These are phyloP conservation scores for Ogataea parapolymorpha DNA, from an alignment of 805 yeast species.

Conservation along the genomic window DNA sequence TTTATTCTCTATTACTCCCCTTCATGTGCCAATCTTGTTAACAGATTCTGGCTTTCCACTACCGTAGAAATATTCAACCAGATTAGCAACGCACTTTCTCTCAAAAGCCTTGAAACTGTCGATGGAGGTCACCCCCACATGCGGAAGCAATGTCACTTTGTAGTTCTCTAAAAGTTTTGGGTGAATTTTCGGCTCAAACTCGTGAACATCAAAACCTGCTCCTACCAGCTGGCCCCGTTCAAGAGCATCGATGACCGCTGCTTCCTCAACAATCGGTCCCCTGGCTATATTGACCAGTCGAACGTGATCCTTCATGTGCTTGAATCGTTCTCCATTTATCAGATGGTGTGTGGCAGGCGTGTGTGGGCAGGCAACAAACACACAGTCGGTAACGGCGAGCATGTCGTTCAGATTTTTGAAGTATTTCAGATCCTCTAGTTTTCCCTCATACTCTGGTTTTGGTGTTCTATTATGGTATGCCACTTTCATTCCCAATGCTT, in stretches of 20 bases:
- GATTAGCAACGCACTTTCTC: conserved; percentile 35
- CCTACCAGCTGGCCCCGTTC: conserved; percentile 40
- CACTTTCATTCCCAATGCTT: conserved; percentile 42
- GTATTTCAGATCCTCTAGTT: conserved; percentile 32
- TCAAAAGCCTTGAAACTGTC: conserved; percentile 39
- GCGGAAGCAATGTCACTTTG: conserved; percentile 37
- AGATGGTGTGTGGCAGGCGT: conserved; percentile 38
- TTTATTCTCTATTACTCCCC: too few species aligned
- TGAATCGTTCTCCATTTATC: conserved; percentile 33
- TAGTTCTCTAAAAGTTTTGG: conserved; percentile 33
- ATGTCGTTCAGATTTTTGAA: conserved; percentile 26
- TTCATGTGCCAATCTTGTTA: neutral
- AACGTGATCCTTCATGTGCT: conserved; percentile 27
- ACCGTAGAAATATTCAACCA: conserved; percentile 36
- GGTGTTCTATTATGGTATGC: conserved; percentile 39
- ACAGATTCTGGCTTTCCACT: conserved; percentile 32
- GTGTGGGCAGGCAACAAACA: conserved; percentile 39
- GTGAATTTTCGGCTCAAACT: conserved; percentile 39
- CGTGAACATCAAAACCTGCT: conserved; percentile 43
- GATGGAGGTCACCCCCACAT: conserved; percentile 35
- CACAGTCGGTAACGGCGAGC: conserved; percentile 30
- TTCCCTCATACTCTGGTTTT: conserved; percentile 30
- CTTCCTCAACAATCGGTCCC: conserved; percentile 40
- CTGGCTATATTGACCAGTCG: conserved; percentile 38
- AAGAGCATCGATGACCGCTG: conserved; percentile 38